Base-by-base conservation (phyloP, 192 early-diverging fungal species). In the Backusella morwellensis region DNA sequence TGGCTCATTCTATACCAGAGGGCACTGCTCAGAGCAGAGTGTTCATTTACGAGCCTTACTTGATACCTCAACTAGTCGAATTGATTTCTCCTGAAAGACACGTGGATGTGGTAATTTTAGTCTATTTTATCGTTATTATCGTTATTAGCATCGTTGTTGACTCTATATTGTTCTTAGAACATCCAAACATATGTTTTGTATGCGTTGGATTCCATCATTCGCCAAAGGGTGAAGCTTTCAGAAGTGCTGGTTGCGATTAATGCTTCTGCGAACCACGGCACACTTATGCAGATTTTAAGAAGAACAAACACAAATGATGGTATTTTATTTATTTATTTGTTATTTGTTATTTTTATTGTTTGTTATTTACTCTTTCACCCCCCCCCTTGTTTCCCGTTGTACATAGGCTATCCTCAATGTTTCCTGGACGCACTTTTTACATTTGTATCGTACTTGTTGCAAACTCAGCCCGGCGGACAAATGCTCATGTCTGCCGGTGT, bases 401-500 rank as follows among this genome's bases (percentile, higher is more conserved):
- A 19, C 68, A 54, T 78, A 87, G 85, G 41, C 23, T 89, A 84
- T 72, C 81, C 89, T 1, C 86, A 86, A 72, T 94, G 95, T 66
- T 98, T 92, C 79, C 83, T 94, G 74, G 97, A 98, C 56, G 93
- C 95, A 8, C 78, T 97, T 15, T 94, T 94, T 75, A 86, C 87
- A 0, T 91, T 98, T 71, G 80, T 97, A 26, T 86, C 93, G 0
- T 92, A 90, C 70, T 85, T 98, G 70, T 86, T 93, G n/a, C 87
- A 88, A 71, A 95, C 91, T 34, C 93, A 91, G 77, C 87, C 89
- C 21, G 96, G 97, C 54, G 92, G 95, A 7, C 93, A 92, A 72
- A 96, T 97, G 92, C 82, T 99, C 6, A 93, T 96, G 66, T 90
- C 95, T 23, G 95, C 96, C 8, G 97, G 97, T 19, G 88, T 97